Evolutionary conservation across 2,329 filamentous ascomycete species (phyloP).

Genomic region (Colletotrichum sublineola): DNA sequence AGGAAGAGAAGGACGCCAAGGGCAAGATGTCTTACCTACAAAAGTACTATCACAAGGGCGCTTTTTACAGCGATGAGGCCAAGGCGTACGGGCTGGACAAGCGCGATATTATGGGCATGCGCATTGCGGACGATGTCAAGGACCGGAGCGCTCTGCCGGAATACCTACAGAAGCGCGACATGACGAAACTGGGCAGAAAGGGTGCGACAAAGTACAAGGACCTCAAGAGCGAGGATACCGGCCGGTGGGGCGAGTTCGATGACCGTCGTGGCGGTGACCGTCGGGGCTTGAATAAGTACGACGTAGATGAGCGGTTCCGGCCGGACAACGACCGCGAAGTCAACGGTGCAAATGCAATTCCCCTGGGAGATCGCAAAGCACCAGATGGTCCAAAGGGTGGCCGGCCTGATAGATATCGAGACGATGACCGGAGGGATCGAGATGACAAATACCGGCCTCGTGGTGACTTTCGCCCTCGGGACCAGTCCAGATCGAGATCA

Average conservation of each 20-base stretch:
- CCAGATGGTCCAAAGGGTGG: slow-evolving; percentile 47
- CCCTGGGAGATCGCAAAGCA: slow-evolving; percentile 72
- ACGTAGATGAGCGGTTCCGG: slow-evolving; percentile 75
- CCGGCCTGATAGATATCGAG: slow-evolving; percentile 47
- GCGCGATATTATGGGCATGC: slow-evolving; percentile 87
- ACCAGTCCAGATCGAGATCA: slow-evolving; percentile 66
- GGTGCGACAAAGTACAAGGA: slow-evolving; percentile 92
- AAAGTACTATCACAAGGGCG: slow-evolving; percentile 96
- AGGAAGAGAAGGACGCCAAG: slow-evolving; percentile 81
- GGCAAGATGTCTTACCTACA: slow-evolving; percentile 93
- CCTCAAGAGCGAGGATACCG: slow-evolving; percentile 90
- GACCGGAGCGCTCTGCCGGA: slow-evolving; percentile 88
- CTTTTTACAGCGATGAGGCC: slow-evolving; percentile 90
- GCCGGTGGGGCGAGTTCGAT: slow-evolving; percentile 80
- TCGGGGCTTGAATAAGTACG: slow-evolving; percentile 54
- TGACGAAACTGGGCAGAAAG: slow-evolving; percentile 94
- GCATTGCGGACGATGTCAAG: slow-evolving; percentile 84
- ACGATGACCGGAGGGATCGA: slow-evolving; percentile 47
- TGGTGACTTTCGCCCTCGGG: slow-evolving; percentile 51
- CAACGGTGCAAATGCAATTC: slow-evolving; percentile 78
- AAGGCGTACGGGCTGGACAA: slow-evolving; percentile 81
- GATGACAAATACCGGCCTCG: slow-evolving; percentile 50
- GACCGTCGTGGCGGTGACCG: slow-evolving; percentile 57
- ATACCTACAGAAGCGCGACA: slow-evolving; percentile 92
- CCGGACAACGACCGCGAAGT: slow-evolving; percentile 67